Evolutionary conservation across 2,329 filamentous ascomycete genomes (phyloP), one percentile per base, ranked within the genome.

Genomic region (Trichoderma sp.): DNA sequence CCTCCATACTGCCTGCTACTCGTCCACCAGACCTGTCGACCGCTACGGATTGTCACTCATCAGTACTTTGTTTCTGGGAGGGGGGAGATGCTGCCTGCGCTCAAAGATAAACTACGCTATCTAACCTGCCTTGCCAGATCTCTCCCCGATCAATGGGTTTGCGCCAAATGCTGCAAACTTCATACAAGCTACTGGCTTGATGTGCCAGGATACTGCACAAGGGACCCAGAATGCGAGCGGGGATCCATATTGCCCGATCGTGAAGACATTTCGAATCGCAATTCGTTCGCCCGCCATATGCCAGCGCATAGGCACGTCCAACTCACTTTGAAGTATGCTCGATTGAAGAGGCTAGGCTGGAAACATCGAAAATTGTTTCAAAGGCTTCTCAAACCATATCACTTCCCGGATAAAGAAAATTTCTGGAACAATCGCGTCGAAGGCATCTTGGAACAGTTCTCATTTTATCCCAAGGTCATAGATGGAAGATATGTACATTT

Each of bases 81-180:
- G 49, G n/a, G 47, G 13, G 33, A 21, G 31, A 55, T 52, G 1
- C 61, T 64, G 14, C 24, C 16, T 21, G 55, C 37, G 21, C 27
- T n/a, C 13, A 5, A 64, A 8, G 29, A 64, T 24, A 52, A 19
- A 7, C 33, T 64, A 47, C 24, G n/a, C 31, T 64, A 64, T 29
- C 61, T 64, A 33, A 52, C 49, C n/a, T 31, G 53, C 35, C 47
- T 64, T 8, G 47, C 61, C 10, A 35, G 49, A 13, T 37, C 47
- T 40, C 61, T 52, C 8, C 61, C 61, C 24, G 47, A 64, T 64
- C 31, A 33, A 55, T 64, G 61, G 61, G 47, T 64, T 52, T 64
- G 61, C 29, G 47, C 31, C 2, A 35, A 40, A 40, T 55, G 43
- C 31, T 37, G 29, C 47, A 64, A 55, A 21, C 61, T 64, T 55